A percentile compares a stretch with the other conserved stretches of the same genome.
phyloP scores from a whole-genome alignment of 148 eudicot species.

The Salicornia ramosissima region DNA sequence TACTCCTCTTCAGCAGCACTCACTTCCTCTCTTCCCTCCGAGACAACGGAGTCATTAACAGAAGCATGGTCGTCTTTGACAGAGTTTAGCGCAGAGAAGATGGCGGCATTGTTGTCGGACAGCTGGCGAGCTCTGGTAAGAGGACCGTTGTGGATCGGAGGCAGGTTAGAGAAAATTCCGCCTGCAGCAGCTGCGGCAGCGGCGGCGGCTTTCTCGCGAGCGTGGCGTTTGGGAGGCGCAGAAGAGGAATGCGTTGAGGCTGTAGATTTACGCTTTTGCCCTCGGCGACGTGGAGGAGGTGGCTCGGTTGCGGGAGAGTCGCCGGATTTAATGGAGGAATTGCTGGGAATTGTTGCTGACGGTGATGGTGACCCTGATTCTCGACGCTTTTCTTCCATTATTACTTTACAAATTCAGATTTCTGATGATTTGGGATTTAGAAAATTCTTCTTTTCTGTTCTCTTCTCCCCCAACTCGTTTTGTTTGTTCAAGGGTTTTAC shows the following conservation, averaged over 20 bases:
- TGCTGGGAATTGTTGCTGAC: conserved; percentile 19
- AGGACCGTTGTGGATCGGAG: conserved; percentile 84
- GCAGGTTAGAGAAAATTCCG: conserved; percentile 24
- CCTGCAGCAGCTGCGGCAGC: conserved; percentile 31
- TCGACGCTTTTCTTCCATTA: conserved; percentile 68
- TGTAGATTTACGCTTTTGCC: conserved; percentile 58
- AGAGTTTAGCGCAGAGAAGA: conserved; percentile 24
- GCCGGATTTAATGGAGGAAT: conserved; percentile 23
- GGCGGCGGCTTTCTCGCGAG: conserved; percentile 60
- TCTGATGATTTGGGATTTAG: not conserved
- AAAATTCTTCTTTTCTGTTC: not conserved
- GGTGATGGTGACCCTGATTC: conserved; percentile 39
- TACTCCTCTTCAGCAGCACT: conserved; percentile 33
- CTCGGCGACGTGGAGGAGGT: conserved; percentile 58
- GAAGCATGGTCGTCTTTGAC: conserved; percentile 35
- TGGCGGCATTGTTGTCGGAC: conserved; percentile 47
- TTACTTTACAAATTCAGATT: no score
- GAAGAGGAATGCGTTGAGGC: conserved; percentile 27
- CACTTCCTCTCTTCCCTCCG: conserved; percentile 28
- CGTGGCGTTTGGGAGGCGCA: conserved; percentile 63
- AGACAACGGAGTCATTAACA: conserved; percentile 11
- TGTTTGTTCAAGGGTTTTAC: conserved; percentile 19
- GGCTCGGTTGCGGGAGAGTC: conserved; percentile 33
- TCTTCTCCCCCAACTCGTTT: no score
- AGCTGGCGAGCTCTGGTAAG: conserved; percentile 72